These are phyloP conservation scores for Saturnispora besseyi DNA, from an alignment of 805 yeast genomes.

Conservation along the genomic window DNA sequence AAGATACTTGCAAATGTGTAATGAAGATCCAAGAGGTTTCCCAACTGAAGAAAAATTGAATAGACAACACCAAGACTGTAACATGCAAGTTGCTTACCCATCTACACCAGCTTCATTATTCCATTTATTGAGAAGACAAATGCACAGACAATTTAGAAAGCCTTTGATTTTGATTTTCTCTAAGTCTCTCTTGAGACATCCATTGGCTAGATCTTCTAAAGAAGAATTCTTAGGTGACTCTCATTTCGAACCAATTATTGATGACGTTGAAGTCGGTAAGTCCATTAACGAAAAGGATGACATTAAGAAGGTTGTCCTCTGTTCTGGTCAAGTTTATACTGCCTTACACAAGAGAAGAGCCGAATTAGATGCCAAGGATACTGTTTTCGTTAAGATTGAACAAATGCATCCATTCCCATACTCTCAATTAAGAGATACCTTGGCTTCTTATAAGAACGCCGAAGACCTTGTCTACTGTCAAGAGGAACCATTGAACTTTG, in stretches of 20 bases:
- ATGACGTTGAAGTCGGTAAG: constrained; percentile 80
- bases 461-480: constrained; percentile 95
- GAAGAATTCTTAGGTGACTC: constrained; percentile 85
- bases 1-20: constrained; percentile 90
- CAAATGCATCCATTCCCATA: constrained; percentile 99
- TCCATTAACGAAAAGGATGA: constrained; percentile 68
- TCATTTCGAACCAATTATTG: constrained; percentile 92
- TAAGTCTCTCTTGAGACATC: constrained; percentile 90
- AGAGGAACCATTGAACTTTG: constrained; percentile 98
- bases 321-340: constrained; percentile 92
- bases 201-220: constrained; percentile 83
- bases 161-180: constrained; percentile 85
- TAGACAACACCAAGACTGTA: constrained; percentile 98
- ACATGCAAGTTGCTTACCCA: constrained; percentile 97
- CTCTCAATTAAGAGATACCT: constrained; percentile 80
- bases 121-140: constrained; percentile 97
- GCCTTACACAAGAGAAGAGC: constrained; percentile 87
- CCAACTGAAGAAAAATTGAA: constrained; percentile 82
- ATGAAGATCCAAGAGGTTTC: constrained; percentile 92
- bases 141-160: constrained; percentile 97
- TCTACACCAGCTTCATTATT: constrained; percentile 94
- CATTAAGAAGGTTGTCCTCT: constrained; percentile 76
- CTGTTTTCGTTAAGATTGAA: constrained; percentile 85
- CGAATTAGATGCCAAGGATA: constrained; percentile 60
- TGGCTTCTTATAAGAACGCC: constrained; percentile 69